Conservation (phyloP, 495 filamentous ascomycete species). For the Neurospora intermedia region DNA sequence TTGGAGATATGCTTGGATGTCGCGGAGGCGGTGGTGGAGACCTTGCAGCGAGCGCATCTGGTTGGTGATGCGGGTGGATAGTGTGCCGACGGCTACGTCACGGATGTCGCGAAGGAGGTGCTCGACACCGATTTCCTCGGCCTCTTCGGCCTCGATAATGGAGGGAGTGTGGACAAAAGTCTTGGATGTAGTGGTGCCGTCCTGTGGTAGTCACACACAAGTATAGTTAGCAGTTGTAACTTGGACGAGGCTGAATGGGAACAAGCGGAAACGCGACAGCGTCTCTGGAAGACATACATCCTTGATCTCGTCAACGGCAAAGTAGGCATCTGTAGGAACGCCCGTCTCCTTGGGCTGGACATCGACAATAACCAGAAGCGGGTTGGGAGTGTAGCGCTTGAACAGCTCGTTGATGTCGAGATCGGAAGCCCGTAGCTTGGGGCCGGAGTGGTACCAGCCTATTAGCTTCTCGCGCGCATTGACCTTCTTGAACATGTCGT, state of each 20-base stretch:
- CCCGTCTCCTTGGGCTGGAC: constrained; percentile 97
- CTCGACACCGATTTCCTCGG: constrained; percentile 97
- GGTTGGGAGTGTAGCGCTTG: constrained; percentile 97
- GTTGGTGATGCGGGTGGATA: constrained; percentile 93
- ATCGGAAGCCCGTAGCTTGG: constrained; percentile 93
- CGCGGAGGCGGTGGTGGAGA: constrained; percentile 85
- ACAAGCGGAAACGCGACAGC: background rate
- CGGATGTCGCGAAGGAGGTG: constrained; percentile 96
- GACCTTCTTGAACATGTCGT: constrained; percentile 99
- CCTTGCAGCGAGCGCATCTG: constrained; percentile 97
- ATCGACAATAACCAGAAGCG: constrained; percentile 93
- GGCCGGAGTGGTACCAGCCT: constrained; percentile 98
- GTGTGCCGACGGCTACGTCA: constrained; percentile 96
- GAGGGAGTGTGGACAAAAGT: constrained; percentile 99
- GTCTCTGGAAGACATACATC: constrained; percentile 55
- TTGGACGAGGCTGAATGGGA: background rate
- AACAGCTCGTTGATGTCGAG: constrained; percentile 99
- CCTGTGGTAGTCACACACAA: constrained; percentile 40
- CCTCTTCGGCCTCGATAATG: constrained; percentile 97
- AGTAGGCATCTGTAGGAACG: constrained; percentile 97
- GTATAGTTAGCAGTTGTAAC: background rate
- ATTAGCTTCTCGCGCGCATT: constrained; percentile 98
- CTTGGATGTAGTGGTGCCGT: constrained; percentile 92
- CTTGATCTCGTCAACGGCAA: constrained; percentile 98
- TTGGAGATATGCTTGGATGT: constrained; percentile 90